Evolutionary conservation across 2,329 filamentous ascomycete genomes (phyloP), one percentile per base, ranked within the genome.

Genomic region (Hawksworthiomyces lignivorus): DNA sequence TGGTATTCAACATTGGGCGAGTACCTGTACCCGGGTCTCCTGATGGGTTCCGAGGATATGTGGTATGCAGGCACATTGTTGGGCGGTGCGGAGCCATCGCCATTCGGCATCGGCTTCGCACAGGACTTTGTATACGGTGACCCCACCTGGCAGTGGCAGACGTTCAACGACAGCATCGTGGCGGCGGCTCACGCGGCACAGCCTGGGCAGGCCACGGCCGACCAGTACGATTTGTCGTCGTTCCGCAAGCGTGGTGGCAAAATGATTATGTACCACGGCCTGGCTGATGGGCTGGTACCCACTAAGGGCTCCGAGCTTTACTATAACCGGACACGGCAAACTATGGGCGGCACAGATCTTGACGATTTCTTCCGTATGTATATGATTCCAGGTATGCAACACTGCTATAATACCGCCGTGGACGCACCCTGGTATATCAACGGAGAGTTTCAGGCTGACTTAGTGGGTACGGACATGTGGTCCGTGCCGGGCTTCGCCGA

Each of bases 351-450:
- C n/a, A n/a, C n/a, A 2, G 52, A 19, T 28, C n/a, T 35, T 30
- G 65, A 70, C 12, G 68, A 68, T 0, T 72, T 71, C 53, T 80
- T 72, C 55, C 56, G 62, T 0, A 68, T 69, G 50, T 77, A 77
- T 51, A 60, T 58, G 18, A 63, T 77, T n/a, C 71, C 72, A 0
- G 73, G 73, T 1, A 71, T 75, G 68, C 58, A 56, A 9, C 72
- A 76, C 53, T 77, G 73, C 49, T 43, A 48, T 15, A 28, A 46
- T 43, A 57, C 60, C 6, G 37, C 47, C 4, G 57, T 58, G n/a
- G 55, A 61, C 38, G 62, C 64, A 12, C 65, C 67, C 11, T 68
- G 62, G 62, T 60, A 63, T 30, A 56, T 70, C 27, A 62, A 54
- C 10, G 56, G 52, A 11, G 53, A 56, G 1, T 52, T 46, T 17